Evolutionary conservation across 306 rosid species (phyloP), one percentile per base, ranked within the genome.

Genomic region (Quercus variabilis): DNA sequence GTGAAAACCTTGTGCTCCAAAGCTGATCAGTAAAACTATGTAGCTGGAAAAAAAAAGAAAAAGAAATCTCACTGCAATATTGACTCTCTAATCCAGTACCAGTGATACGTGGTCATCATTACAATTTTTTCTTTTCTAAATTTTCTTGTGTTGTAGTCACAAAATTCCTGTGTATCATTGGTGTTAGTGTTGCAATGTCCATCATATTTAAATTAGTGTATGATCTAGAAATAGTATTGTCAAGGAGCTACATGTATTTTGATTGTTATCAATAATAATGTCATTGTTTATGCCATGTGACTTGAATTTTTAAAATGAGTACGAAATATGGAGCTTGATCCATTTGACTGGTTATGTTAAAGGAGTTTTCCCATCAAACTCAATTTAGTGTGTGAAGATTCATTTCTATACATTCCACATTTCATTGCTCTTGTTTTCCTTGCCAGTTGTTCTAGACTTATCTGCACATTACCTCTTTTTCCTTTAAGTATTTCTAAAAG

Each of bases 191-290:
- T 72, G 74, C 65, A 68, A 59, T 75, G 78, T 76, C 75, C 72
- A 8, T 67, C 51, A n/a, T 35, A 19, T 35, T 65, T 35, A 35
- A 63, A 25, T 28, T n/a, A 69, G 59, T 46, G 25, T 68, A 58
- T 55, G 74, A 75, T 84, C 80, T 77, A 82, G 89, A 76, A 74
- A 78, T 19, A 52, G 69, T 82, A 73, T 74, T 81, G 85, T 73
- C 59, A 76, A 76, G 54, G 62, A 68, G 71, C 75, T 75, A 60
- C 54, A 38, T 85, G 80, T 77, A 73, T 79, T 70, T 80, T 68
- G 54, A 55, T 52, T 60, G 63, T 80, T 71, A 51, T 64, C 69
- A 80, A 70, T 84, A 78, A 81, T 85, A 81, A 38, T 83, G 78
- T 85, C 38, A 81, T 4, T n/a, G 3, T 67, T 67, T 35, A 35